phyloP scores from a whole-genome alignment of 83 land plant genomes.

The Picea abies region DNA sequence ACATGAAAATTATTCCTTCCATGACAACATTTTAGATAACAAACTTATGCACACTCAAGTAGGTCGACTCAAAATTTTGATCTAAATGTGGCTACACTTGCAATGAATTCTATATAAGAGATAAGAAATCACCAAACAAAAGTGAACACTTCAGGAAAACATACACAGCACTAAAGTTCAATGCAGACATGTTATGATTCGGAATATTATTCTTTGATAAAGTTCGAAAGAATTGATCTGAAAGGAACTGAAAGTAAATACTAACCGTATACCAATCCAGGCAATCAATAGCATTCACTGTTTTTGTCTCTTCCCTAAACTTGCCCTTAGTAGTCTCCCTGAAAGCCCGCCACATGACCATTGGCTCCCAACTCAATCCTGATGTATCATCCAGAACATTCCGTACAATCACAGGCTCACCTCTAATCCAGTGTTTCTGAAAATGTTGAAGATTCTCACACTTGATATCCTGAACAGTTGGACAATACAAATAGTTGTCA shows the following conservation, averaged over 20 bases:
- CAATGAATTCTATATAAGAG: background rate
- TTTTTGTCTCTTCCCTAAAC: constrained; percentile 34
- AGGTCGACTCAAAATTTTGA: background rate
- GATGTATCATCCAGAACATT: constrained; percentile 60
- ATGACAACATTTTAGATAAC: background rate
- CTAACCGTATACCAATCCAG: constrained; percentile 79
- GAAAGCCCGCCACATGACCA: constrained; percentile 96
- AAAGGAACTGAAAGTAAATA: background rate
- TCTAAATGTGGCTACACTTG: background rate
- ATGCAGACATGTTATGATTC: background rate
- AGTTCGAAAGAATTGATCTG: background rate
- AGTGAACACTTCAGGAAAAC: background rate
- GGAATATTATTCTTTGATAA: background rate
- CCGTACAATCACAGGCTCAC: constrained; percentile 89
- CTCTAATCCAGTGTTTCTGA: constrained; percentile 74
- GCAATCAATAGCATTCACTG: constrained; percentile 79
- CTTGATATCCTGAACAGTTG: constrained; percentile 37
- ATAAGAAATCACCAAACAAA: background rate
- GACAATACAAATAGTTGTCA: constrained; percentile 72
- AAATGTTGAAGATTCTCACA: constrained; percentile 63
- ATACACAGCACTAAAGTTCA: background rate
- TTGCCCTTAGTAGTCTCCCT: constrained; percentile 54
- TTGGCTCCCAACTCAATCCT: constrained; percentile 97
- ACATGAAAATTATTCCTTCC: background rate
- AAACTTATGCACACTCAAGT: background rate